Conservation (phyloP, 331 rosid species). For the Stylosanthes scabra region DNA sequence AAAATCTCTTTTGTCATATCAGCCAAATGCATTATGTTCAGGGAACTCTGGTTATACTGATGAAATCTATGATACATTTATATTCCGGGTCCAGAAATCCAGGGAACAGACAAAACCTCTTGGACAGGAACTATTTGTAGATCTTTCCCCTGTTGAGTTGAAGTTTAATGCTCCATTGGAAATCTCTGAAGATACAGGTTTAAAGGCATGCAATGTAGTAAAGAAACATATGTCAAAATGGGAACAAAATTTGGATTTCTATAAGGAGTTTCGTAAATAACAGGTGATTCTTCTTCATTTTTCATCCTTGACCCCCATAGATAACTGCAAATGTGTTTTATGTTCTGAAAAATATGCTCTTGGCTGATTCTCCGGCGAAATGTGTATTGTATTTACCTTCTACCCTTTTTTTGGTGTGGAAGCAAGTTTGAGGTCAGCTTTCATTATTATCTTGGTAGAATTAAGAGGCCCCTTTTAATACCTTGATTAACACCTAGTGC, state of each 20-base stretch:
- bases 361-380: too few relatives aligned
- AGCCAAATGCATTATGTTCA: slow-evolving; percentile 43
- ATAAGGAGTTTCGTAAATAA: slow-evolving; percentile 42
- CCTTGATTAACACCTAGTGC: too few relatives aligned
- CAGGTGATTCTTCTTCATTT: not conserved
- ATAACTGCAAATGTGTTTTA: too few relatives aligned
- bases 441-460: too few relatives aligned
- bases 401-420: too few relatives aligned
- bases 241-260: slow-evolving; percentile 56
- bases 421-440: too few relatives aligned
- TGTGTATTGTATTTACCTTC: too few relatives aligned
- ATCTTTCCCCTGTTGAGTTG: slow-evolving; percentile 66
- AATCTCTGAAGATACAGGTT: slow-evolving; percentile 48
- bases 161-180: slow-evolving; percentile 55
- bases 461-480: too few relatives aligned
- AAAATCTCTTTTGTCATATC: slow-evolving; percentile 54
- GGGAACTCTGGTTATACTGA: slow-evolving; percentile 42
- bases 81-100: slow-evolving; percentile 57
- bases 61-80: slow-evolving; percentile 55
- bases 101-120: slow-evolving; percentile 36
- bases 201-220: slow-evolving; percentile 50
- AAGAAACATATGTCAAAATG: slow-evolving; percentile 70
- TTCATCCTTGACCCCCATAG: too few relatives aligned
- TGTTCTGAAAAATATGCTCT: too few relatives aligned
- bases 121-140: slow-evolving; percentile 63